Evolutionary conservation across 805 yeast species (phyloP).

Genomic region (Scheffersomyces coipomensis): DNA sequence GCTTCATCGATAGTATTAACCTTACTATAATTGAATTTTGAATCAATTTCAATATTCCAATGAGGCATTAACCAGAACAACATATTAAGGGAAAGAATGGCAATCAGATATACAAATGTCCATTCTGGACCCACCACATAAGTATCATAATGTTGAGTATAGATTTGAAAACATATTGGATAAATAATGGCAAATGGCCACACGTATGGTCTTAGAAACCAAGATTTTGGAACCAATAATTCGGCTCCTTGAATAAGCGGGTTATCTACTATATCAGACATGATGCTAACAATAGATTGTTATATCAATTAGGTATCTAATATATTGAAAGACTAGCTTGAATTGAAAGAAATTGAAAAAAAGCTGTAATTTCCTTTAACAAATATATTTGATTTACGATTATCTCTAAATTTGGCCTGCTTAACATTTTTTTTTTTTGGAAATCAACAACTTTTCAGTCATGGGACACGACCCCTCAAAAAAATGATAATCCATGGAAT

Average conservation of each 20-base stretch:
- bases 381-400: too few relatives aligned
- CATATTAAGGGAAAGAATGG: conserved; percentile 69
- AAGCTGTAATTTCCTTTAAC: too few relatives aligned
- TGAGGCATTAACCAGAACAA: conserved; percentile 87
- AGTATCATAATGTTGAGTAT: conserved; percentile 66
- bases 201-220: conserved; percentile 67
- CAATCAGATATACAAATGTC: conserved; percentile 86
- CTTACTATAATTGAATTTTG: conserved; percentile 62
- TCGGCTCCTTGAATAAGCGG: conserved; percentile 71
- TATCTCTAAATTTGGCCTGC: too few relatives aligned
- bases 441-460: too few relatives aligned
- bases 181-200: conserved; percentile 80
- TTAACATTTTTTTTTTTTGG: too few relatives aligned
- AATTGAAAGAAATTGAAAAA: too few relatives aligned
- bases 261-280: conserved; percentile 58
- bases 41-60: conserved; percentile 78
- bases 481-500: too few relatives aligned
- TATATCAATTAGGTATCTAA: too few relatives aligned
- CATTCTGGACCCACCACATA: conserved; percentile 90
- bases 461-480: too few relatives aligned
- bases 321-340: too few relatives aligned
- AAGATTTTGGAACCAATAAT: conserved; percentile 67
- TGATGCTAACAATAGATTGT: too few relatives aligned
- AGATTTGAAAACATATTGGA: conserved; percentile 69
- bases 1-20: conserved; percentile 62